Base-by-base conservation (phyloP, 345 rosid species). In the Aegle marmelos region DNA sequence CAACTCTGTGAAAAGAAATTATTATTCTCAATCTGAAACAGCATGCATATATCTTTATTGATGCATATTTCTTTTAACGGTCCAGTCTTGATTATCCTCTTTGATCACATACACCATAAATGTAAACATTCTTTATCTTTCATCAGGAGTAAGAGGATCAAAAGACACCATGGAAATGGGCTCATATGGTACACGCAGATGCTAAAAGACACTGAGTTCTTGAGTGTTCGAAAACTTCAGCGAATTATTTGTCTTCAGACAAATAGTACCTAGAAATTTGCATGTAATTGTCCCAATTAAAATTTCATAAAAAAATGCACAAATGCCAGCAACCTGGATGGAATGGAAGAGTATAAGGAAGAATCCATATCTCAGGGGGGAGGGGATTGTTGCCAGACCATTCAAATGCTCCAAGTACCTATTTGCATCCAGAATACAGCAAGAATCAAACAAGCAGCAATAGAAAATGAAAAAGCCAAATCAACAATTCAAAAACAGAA, bases 341-440 rank as follows among this genome's bases (percentile, higher is more conserved):
- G 75, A 89, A 24, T 56, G 98, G 98, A 25, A 94, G 89, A 62
- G 76, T 37, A 84, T 92, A 95, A 30, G 99, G 98, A 81, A 95
- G 97, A 82, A 95, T 95, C 98, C 99, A 95, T 79, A 87, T 93
- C 90, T 95, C 99, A 72, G 99, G 97, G 78, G 99, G 99, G 61
- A 95, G 78, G 74, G 98, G 99, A 86, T 95, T 95, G 83, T 94
- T 94, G 70, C 99, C 99, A 80, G 90, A 88, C 99, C 98, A 95
- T 79, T 95, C 99, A 87, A 88, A 94, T 71, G 84, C 91, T 84
- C 99, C 98, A 71, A 95, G 97, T 57, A 92, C 94, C 99, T 95
- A 84, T 72, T 79, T 27, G 74, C 65, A 75, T 74, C 72, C 79
- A 80, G 79, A 70, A 69, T 53, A 77, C 27, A 14, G 41, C 13